Evolutionary conservation across 2,329 filamentous ascomycete species (phyloP), one percentile per base, ranked within the genome.

Genomic region (Esteya vermicola): DNA sequence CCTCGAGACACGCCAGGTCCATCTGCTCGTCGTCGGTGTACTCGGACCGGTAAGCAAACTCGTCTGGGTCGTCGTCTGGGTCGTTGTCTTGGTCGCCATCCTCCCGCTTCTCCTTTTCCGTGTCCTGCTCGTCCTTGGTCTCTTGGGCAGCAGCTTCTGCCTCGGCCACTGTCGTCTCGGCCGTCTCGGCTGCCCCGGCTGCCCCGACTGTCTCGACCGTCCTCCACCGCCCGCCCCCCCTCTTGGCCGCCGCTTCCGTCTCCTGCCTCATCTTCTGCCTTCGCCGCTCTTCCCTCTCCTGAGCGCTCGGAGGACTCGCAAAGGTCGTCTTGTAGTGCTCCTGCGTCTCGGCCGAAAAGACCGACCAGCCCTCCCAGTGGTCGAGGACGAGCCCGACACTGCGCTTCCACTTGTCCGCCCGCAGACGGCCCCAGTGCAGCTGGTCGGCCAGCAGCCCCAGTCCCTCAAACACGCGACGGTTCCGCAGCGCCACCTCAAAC

Each of bases 401-500:
- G 37, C 83, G 72, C 57, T 82, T 83, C 81, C 84, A 91, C 58
- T 89, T 88, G 46, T 91, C 84, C 4, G 79, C 78, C 18, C 83
- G 78, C 45, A 94, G 62, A 1, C 83, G 75, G 9, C 88, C 88
- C 85, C 86, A 93, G 33, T 69, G 68, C 19, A 82, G 61, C 40
- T 74, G 76, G 50, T 80, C 78, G 8, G 85, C 76, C 44, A 93
- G 70, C 41, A 72, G 63, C 1, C 86, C 86, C 4, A 95, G 68
- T 33, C 72, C 68, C 51, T 83, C 81, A 51, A 94, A 93, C 1
- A 79, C 75, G 42, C 75, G 72, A 41, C 76, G 72, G 9, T 72
- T 62, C 23, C 74, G 75, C 20, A 95, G 65, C 1, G 80, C 75
- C 1, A 67, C 65, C 54, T 93, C 85, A 45, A 94, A 85, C 4